Evolutionary conservation across 805 yeast species (phyloP).

Genomic region (Candida maris): DNA sequence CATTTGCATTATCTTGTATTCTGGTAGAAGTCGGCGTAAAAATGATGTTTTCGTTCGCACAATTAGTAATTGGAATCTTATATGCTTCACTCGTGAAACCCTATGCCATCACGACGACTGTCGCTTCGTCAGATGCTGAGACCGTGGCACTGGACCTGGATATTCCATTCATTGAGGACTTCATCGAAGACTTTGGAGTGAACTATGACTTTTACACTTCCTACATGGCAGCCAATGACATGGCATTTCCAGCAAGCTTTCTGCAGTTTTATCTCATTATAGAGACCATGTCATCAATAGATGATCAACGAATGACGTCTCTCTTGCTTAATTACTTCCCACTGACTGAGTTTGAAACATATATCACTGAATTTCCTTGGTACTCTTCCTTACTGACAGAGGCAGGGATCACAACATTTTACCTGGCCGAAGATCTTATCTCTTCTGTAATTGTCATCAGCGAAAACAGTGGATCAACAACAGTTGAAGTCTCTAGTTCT

Average conservation of each 20-base stretch:
- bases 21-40: too few relatives aligned
- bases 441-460: conserved; percentile 16
- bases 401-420: conserved; percentile 25
- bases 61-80: too few relatives aligned
- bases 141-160: conserved; percentile 32
- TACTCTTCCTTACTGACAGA: conserved; percentile 24
- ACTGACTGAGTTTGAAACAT: conserved; percentile 30
- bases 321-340: conserved; percentile 30
- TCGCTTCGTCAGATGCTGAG: conserved; percentile 24
- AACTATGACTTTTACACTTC: conserved; percentile 31
- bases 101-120: conserved; percentile 17
- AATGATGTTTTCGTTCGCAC: too few relatives aligned
- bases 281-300: conserved; percentile 16
- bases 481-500: not conserved
- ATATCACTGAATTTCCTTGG: conserved; percentile 34
- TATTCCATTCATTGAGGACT: conserved; percentile 28
- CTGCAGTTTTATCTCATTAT: conserved; percentile 26
- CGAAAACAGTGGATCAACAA: conserved; percentile 2
- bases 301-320: conserved; percentile 21
- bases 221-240: conserved; percentile 29
- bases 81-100: not conserved
- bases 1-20: too few relatives aligned
- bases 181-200: conserved; percentile 30
- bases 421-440: conserved; percentile 28
- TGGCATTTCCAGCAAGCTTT: conserved; percentile 28